These are phyloP conservation scores for Aspergillus sp. DNA, from an alignment of 2,329 filamentous ascomycete genomes.

Conservation along the genomic window DNA sequence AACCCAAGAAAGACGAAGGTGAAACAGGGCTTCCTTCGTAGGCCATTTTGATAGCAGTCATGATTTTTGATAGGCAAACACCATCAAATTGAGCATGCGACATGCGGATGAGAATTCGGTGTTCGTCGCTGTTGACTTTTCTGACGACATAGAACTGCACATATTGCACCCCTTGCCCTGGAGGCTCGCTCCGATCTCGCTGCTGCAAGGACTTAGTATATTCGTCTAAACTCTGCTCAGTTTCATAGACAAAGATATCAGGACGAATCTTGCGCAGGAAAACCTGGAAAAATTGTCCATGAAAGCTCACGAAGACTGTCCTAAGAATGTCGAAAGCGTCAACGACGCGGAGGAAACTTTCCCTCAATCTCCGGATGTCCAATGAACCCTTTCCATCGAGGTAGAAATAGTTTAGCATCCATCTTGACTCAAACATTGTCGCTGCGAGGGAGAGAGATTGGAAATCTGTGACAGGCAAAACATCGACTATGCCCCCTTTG, in stretches of 20 bases:
- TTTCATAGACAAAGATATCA: conserved; percentile 54
- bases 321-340: conserved; percentile 63
- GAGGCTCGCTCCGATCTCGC: conserved; percentile 56
- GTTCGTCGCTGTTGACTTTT: conserved; percentile 39
- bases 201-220: conserved; percentile 57
- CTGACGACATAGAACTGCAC: conserved; percentile 59
- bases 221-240: conserved; percentile 51
- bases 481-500: conserved; percentile 54
- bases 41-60: conserved; percentile 60
- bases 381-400: conserved; percentile 52
- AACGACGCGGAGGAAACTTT: conserved; percentile 53
- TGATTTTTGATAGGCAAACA: conserved; percentile 63
- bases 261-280: conserved; percentile 57
- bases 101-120: conserved; percentile 59
- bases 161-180: conserved; percentile 61
- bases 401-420: conserved; percentile 56
- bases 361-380: conserved; percentile 47
- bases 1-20: conserved; percentile 47
- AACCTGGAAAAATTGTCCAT: conserved; percentile 55
- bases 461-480: conserved; percentile 58
- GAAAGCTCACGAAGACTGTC: conserved; percentile 61
- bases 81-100: conserved; percentile 71
- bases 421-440: conserved; percentile 36
- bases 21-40: conserved; percentile 46
- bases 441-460: conserved; percentile 39